Evolutionary conservation across 208 protist genomes (phyloP).

Genomic region (Crithidia acanthocephali): DNA sequence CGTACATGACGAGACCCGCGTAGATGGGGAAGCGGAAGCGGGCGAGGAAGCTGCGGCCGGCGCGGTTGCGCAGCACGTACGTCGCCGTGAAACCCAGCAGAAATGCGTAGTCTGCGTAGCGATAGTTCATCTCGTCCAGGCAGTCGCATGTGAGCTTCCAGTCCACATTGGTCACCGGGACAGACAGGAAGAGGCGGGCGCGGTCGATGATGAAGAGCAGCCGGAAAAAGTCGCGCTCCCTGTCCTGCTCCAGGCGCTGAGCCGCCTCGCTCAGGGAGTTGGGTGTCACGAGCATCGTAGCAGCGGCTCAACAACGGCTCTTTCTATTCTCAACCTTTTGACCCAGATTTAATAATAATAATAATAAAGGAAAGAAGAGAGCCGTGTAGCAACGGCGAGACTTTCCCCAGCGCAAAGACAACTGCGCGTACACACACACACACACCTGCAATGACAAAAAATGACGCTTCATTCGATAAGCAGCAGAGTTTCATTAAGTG

Average conservation of each 20-base stretch:
- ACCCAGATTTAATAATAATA: too few relatives aligned
- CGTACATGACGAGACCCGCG: constrained; percentile 69
- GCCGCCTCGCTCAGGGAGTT: constrained; percentile 44
- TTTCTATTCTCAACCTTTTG: too few relatives aligned
- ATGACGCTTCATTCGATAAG: too few relatives aligned
- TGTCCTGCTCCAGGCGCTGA: constrained; percentile 46
- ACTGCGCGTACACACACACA: too few relatives aligned
- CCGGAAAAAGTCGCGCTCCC: constrained; percentile 64
- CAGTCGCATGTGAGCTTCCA: constrained; percentile 72
- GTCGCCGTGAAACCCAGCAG: constrained; percentile 58
- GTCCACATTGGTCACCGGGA: constrained; percentile 52
- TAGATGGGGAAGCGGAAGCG: constrained; percentile 68
- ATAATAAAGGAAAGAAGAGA: too few relatives aligned
- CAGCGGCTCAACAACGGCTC: not conserved
- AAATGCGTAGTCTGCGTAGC: constrained; percentile 76
- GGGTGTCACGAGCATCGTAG: constrained; percentile 41
- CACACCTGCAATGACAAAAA: too few relatives aligned
- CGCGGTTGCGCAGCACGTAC: constrained; percentile 43
- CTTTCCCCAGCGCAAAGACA: too few relatives aligned
- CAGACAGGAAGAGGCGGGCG: constrained; percentile 14
- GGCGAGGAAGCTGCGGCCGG: constrained; percentile 36
- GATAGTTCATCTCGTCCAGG: constrained; percentile 82
- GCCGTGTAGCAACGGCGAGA: too few relatives aligned
- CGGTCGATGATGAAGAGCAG: constrained; percentile 48
- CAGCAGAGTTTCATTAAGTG: too few relatives aligned